phyloP scores from a whole-genome alignment of 2,329 filamentous ascomycete genomes.

The Trichoderma breve region DNA sequence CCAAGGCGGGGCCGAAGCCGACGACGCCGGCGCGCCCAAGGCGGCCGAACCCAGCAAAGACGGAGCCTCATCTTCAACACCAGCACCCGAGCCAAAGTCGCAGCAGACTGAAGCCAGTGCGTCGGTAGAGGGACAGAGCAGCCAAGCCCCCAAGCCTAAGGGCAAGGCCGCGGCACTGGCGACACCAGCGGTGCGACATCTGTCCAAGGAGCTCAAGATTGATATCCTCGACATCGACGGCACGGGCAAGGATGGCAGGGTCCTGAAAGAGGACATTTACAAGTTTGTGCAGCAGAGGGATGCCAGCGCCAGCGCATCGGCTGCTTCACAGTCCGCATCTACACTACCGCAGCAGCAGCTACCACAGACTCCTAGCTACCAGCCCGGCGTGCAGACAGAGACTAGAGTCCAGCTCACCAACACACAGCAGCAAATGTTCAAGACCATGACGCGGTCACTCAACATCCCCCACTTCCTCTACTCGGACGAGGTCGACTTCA shows the following conservation, averaged over 20 bases:
- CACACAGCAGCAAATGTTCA: slow-evolving; percentile 93
- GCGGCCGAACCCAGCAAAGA: slow-evolving; percentile 33
- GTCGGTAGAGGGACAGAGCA: not conserved
- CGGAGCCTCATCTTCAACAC: slow-evolving; percentile 27
- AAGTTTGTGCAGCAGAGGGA: slow-evolving; percentile 61
- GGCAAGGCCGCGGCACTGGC: slow-evolving; percentile 73
- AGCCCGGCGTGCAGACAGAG: slow-evolving; percentile 59
- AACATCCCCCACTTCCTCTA: slow-evolving; percentile 94
- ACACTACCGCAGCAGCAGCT: not conserved
- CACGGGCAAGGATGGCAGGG: slow-evolving; percentile 85
- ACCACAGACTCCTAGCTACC: slow-evolving; percentile 3
- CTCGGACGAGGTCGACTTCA: slow-evolving; percentile 84
- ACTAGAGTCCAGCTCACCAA: slow-evolving; percentile 68
- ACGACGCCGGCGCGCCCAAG: slow-evolving; percentile 37
- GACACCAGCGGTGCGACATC: slow-evolving; percentile 86
- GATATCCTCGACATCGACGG: slow-evolving; percentile 77
- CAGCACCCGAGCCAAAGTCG: slow-evolving; percentile 23
- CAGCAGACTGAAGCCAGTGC: not conserved
- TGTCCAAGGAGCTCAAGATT: slow-evolving; percentile 76
- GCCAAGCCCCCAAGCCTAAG: slow-evolving; percentile 34
- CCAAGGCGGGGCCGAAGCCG: slow-evolving; percentile 64
- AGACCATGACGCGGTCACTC: slow-evolving; percentile 89
- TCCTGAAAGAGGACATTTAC: slow-evolving; percentile 89
- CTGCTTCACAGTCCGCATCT: slow-evolving; percentile 24
- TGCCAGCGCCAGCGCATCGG: slow-evolving; percentile 29